Percentiles rank a stretch among this genome's conserved stretches.
Conservation (phyloP, 2,329 filamentous ascomycete species). For the Fusarium acutatum region DNA sequence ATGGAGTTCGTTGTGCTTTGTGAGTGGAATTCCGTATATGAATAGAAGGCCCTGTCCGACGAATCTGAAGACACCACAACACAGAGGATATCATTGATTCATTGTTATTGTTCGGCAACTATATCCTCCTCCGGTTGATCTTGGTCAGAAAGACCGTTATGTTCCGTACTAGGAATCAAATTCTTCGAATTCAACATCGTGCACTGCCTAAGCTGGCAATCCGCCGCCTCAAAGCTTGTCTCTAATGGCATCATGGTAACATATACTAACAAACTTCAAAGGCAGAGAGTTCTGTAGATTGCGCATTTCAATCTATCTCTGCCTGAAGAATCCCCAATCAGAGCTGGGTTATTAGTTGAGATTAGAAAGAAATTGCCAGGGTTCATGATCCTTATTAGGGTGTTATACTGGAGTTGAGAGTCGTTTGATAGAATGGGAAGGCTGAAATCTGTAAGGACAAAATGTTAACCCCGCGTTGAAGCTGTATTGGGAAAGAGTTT, state of each 20-base stretch:
- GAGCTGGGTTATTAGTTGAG: accelerated
- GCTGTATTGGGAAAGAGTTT: neutral
- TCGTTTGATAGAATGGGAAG: accelerated
- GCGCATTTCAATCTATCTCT: accelerated
- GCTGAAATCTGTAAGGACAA: neutral
- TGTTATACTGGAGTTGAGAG: accelerated
- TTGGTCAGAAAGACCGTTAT: neutral
- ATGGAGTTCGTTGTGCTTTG: neutral
- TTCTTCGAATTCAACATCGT: neutral
- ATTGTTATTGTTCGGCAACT: neutral
- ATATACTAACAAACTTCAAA: neutral
- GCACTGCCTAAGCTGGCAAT: neutral
- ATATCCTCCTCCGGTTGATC: neutral
- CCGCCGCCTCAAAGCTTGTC: accelerated
- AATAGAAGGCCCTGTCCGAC: neutral
- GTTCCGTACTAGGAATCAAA: neutral
- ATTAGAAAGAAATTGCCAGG: accelerated
- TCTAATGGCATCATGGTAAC: neutral
- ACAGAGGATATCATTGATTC: neutral
- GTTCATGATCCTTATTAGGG: neutral
- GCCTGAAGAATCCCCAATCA: accelerated
- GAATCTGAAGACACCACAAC: neutral
- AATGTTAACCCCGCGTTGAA: neutral
- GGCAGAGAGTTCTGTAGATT: neutral
- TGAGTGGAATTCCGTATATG: neutral